These are phyloP conservation scores for Colletotrichum endophyticum DNA, from an alignment of 2,329 filamentous ascomycete species.

Conservation along the genomic window DNA sequence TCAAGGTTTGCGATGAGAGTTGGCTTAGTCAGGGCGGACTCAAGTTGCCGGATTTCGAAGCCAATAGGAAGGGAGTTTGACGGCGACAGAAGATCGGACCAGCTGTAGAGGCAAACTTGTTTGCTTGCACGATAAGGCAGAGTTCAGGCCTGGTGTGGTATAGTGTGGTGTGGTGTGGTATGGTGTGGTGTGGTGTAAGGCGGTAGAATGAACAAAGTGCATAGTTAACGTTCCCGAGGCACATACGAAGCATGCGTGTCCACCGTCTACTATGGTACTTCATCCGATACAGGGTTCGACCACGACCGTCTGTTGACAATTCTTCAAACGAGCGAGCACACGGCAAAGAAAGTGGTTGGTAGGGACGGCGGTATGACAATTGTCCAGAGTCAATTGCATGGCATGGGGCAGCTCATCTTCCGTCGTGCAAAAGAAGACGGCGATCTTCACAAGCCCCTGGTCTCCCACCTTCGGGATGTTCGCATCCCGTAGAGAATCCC, in stretches of 20 bases:
- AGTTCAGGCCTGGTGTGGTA: background rate
- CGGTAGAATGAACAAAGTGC: background rate
- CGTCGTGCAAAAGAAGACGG: background rate
- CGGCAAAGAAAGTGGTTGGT: background rate
- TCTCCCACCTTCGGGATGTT: conserved; percentile 2
- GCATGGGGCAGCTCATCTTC: background rate
- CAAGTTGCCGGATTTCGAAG: background rate
- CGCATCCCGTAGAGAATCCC: conserved; percentile 8
- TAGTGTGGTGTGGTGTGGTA: background rate
- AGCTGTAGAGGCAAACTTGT: background rate
- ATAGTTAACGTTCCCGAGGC: background rate
- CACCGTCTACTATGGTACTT: background rate
- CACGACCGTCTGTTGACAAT: background rate
- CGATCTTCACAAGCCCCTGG: background rate
- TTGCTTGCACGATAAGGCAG: background rate
- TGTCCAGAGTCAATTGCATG: background rate
- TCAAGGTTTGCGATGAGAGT: background rate
- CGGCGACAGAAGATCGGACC: background rate
- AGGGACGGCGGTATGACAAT: background rate
- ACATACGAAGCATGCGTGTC: background rate
- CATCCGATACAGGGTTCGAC: background rate
- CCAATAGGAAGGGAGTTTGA: background rate
- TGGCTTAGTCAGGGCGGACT: background rate
- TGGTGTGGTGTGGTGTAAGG: background rate
- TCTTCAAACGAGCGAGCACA: background rate